Evolutionary conservation across 768 basidiomycete species (phyloP), one percentile per base, ranked within the genome.

Genomic region (Boletus reticuloceps): DNA sequence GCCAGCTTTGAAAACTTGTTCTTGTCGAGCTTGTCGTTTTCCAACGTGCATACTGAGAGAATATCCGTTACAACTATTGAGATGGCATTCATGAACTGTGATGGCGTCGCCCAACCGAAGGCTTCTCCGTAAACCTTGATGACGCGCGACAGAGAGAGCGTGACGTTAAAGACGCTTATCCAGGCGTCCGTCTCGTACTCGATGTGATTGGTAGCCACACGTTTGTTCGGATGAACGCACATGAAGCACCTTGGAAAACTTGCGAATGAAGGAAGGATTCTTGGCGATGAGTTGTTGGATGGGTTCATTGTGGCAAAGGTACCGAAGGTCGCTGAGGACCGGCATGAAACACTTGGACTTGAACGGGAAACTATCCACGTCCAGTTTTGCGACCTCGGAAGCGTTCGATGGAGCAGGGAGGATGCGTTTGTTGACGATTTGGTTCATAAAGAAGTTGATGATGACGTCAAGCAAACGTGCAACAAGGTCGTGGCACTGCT

Each of bases 121-220:
- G 90, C 88, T 61, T 91, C 90, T 7, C 94, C 95, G 56, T 93
- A 91, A 1, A 88, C 87, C 66, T 93, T 91, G 75, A 92, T 91
- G 39, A 93, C 84, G 42, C 93, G 85, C 7, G 90, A 89, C 25
- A 99, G 74, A 34, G 92, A 94, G 11, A 96, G 82, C 7, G 94
- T 94, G 25, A 98, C 89, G 62, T 95, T 94, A 73, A 98, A 98
- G 14, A 97, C 92, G 63, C 88, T 91, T 58, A 97, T 92, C 96
- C 95, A 97, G 19, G 89, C 88, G 60, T 99, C 97, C 31, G 89
- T 89, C 74, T 99, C 97, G 74, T 91, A 99, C 70, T 98, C 96
- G 63, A 99, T 84, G 62, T 98, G 97, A 49, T 77, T 87, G 31
- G 82, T 80, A 6, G 79, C 83, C 19, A 89, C 92, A 17, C 96